Evolutionary conservation across 1,284 basidiomycete genomes (phyloP).

Genomic region (Heterobasidion occidentale): DNA sequence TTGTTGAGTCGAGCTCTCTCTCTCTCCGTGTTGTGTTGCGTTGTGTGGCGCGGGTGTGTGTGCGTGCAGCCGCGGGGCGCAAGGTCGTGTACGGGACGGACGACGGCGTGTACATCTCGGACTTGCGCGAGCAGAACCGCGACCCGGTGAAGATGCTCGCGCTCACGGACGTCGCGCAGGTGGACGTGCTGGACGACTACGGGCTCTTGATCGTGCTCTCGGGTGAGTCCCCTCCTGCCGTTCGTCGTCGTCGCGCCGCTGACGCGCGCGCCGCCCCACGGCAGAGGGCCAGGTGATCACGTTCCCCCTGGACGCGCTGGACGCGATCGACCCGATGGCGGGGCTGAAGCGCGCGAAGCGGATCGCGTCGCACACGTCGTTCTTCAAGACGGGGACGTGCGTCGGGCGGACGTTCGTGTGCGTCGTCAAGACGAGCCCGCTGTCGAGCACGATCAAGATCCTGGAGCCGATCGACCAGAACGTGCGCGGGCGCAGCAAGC

Average conservation of each 20-base stretch:
- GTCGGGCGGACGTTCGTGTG: slow-evolving; percentile 94
- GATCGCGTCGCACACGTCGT: slow-evolving; percentile 93
- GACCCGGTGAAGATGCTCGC: slow-evolving; percentile 90
- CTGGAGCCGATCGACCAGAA: slow-evolving; percentile 94
- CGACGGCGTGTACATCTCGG: slow-evolving; percentile 93
- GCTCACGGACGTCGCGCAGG: slow-evolving; percentile 85
- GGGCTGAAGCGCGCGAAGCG: slow-evolving; percentile 92
- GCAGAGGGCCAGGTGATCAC: slow-evolving; percentile 92
- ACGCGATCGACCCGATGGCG: slow-evolving; percentile 84
- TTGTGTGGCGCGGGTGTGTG: not conserved
- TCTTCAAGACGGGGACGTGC: slow-evolving; percentile 96
- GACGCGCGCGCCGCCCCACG: slow-evolving; percentile 4
- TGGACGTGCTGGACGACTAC: slow-evolving; percentile 96
- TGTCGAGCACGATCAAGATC: slow-evolving; percentile 97
- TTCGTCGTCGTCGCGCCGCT: not conserved
- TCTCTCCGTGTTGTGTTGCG: not conserved
- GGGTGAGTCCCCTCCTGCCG: slow-evolving; percentile 32
- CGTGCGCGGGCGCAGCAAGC: slow-evolving; percentile 77
- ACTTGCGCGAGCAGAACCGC: slow-evolving; percentile 68
- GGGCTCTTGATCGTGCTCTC: slow-evolving; percentile 93
- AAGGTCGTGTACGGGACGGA: slow-evolving; percentile 94
- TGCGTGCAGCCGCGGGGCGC: slow-evolving; percentile 64
- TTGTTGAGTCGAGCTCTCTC: not conserved
- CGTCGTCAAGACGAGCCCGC: slow-evolving; percentile 91
- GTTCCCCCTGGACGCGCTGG: slow-evolving; percentile 91